A percentile compares a stretch with the other conserved stretches of the same genome.
Evolutionary conservation across 108 stramenopile species (phyloP).

Genomic region (Discostella stelligeroides): DNA sequence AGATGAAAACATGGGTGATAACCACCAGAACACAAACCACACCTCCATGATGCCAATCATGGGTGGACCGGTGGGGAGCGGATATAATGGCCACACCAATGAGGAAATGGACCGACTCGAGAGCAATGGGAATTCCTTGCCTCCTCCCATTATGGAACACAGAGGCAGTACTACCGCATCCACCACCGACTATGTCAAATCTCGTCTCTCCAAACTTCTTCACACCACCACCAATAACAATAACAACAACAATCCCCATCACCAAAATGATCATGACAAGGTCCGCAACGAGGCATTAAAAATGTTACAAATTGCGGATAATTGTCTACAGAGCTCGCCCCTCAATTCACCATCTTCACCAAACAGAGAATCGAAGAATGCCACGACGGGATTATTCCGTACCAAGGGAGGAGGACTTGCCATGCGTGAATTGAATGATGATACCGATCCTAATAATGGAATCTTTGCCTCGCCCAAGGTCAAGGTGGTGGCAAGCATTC

Average conservation of each 20-base stretch:
- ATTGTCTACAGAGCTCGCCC: conserved; percentile 17
- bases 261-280: conserved; percentile 21
- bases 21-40: too few relatives aligned
- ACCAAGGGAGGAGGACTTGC: conserved; percentile 41
- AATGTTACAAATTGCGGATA: conserved; percentile 48
- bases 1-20: too few relatives aligned
- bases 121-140: conserved; percentile 11
- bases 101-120: conserved; percentile 6
- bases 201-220: conserved; percentile 14
- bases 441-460: conserved; percentile 24
- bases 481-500: conserved; percentile 16
- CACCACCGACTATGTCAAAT: conserved; percentile 41
- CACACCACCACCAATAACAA: not conserved
- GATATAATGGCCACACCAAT: not conserved
- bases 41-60: not conserved
- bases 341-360: not conserved
- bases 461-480: conserved; percentile 4
- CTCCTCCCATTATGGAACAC: not conserved
- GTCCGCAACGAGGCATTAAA: conserved; percentile 45
- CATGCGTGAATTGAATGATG: conserved; percentile 40
- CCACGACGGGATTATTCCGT: conserved; percentile 38
- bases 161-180: not conserved
- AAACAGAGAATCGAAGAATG: not conserved
- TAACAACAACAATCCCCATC: not conserved
- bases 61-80: not conserved